phyloP scores from a whole-genome alignment of 2,329 filamentous ascomycete genomes.

The Neodidymelliopsis sp. region DNA sequence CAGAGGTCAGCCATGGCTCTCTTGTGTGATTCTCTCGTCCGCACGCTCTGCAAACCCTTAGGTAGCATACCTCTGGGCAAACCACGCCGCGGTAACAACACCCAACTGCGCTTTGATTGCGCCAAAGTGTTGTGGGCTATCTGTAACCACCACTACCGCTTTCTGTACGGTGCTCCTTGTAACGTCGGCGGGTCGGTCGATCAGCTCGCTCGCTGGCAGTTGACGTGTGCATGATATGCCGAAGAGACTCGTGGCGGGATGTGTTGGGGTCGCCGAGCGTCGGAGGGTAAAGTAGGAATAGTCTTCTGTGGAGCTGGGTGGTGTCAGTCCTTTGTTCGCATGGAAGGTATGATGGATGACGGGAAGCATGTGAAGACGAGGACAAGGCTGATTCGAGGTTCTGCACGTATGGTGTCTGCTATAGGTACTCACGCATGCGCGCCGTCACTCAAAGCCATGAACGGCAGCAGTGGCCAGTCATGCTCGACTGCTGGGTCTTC shows the following conservation, averaged over 20 bases:
- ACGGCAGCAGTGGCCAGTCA: conserved; percentile 90
- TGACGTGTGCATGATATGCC: conserved; percentile 96
- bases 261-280: conserved; percentile 55
- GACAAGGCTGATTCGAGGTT: background rate
- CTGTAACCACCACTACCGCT: conserved; percentile 92
- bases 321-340: conserved; percentile 12
- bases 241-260: conserved; percentile 82
- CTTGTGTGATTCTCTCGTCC: no score
- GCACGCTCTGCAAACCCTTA: conserved; percentile 17
- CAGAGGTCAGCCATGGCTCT: conserved; percentile 19
- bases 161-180: conserved; percentile 98
- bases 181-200: conserved; percentile 83
- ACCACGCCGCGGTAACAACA: conserved; percentile 94
- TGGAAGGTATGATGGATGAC: no score
- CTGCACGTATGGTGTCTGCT: conserved; percentile 46
- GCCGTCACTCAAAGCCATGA: conserved; percentile 96
- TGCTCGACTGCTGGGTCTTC: conserved; percentile 81
- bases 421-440: conserved; percentile 75
- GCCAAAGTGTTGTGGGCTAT: conserved; percentile 88
- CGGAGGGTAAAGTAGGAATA: conserved; percentile 98
- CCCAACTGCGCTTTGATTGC: conserved; percentile 88
- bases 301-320: conserved; percentile 80
- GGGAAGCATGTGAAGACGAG: conserved; percentile 8
- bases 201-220: conserved; percentile 78
- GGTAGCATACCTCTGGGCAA: conserved; percentile 74